A percentile compares a stretch with the other conserved stretches of the same genome.
These are phyloP conservation scores for Hemisphaericaspora nanyangensis DNA, from an alignment of 805 yeast genomes.

Conservation along the genomic window DNA sequence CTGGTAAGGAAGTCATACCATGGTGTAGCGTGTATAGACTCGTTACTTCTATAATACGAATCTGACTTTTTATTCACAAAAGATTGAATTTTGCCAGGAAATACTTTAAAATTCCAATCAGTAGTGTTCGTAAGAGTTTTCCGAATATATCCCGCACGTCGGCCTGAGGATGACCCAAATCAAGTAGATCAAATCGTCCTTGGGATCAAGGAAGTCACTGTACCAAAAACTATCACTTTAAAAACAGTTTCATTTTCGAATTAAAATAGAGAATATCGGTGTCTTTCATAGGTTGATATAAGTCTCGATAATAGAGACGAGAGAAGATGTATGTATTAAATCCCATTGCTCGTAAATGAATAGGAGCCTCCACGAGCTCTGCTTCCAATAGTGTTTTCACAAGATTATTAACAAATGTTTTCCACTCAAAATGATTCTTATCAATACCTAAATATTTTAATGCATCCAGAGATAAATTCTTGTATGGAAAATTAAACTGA, in stretches of 20 bases:
- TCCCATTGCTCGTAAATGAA: background rate
- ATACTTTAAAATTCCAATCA: background rate
- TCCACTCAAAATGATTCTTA: background rate
- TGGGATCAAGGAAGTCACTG: background rate
- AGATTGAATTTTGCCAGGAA: background rate
- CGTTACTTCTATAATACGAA: background rate
- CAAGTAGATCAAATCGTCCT: background rate
- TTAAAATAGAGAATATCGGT: slow-evolving; percentile 4
- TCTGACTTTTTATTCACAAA: background rate
- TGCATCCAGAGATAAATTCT: background rate
- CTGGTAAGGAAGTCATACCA: slow-evolving; percentile 1
- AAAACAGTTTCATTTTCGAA: background rate
- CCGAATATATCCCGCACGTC: background rate
- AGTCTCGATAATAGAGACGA: background rate
- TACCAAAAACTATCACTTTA: background rate
- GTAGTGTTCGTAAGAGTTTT: background rate
- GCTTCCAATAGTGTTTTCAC: background rate
- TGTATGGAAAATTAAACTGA: background rate
- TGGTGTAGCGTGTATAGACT: background rate
- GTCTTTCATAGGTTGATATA: background rate
- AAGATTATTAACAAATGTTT: no score
- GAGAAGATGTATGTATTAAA: background rate
- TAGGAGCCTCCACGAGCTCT: background rate
- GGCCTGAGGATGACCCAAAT: background rate
- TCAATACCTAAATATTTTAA: background rate